A percentile compares a stretch with the other conserved stretches of the same genome.
These are phyloP conservation scores for Davidsoniella virescens DNA, from an alignment of 2,329 filamentous ascomycete genomes.

Conservation along the genomic window DNA sequence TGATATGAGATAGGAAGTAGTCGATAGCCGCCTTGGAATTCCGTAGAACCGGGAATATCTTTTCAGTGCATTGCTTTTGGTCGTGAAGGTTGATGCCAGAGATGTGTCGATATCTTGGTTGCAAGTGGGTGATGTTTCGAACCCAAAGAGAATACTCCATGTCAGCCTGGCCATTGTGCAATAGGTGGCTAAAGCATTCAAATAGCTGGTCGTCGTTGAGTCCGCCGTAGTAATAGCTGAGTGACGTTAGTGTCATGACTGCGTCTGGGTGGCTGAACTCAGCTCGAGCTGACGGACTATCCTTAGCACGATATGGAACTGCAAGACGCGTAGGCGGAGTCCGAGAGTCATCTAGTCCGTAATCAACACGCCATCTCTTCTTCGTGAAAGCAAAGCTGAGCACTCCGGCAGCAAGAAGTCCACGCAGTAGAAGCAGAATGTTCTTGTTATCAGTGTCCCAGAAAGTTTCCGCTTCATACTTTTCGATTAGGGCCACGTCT, in stretches of 20 bases:
- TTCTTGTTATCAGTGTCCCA: constrained; percentile 22
- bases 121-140: constrained; percentile 19
- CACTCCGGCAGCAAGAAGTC: constrained; percentile 39
- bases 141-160: constrained; percentile 37
- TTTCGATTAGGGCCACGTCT: constrained; percentile 23
- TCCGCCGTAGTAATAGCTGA: constrained; percentile 41
- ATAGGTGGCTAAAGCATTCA: constrained; percentile 29
- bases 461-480: constrained; percentile 17
- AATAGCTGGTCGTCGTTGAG: constrained; percentile 34
- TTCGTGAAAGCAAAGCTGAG: constrained; percentile 34
- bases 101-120: constrained; percentile 24
- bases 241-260: constrained; percentile 36
- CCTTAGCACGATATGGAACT: constrained; percentile 45
- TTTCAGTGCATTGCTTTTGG: constrained; percentile 24
- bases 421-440: constrained; percentile 32
- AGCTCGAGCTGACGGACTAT: constrained; percentile 34
- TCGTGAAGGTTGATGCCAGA: constrained; percentile 44
- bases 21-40: constrained; percentile 40
- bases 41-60: constrained; percentile 37
- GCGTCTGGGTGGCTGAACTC: constrained; percentile 49
- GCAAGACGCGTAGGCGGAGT: constrained; percentile 29
- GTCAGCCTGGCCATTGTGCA: constrained; percentile 33
- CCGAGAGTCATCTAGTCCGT: constrained; percentile 34
- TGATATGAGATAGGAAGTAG: constrained; percentile 41
- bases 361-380: constrained; percentile 51